These are phyloP conservation scores for Ambrosia trifida DNA, from an alignment of 129 eudicot species.

Conservation along the genomic window DNA sequence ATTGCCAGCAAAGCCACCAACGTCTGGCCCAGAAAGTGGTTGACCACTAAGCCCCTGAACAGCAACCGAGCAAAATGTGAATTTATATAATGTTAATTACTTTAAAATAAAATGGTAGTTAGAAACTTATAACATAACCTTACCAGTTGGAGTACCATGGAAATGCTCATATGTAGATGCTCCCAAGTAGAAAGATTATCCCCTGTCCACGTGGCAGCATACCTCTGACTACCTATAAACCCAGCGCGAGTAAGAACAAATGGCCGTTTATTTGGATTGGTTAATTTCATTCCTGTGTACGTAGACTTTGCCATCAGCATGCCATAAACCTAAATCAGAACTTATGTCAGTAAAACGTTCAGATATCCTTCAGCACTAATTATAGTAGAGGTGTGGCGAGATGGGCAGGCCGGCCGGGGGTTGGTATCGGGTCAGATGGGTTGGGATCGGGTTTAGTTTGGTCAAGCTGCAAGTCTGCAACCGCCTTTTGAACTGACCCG, in stretches of 20 bases:
- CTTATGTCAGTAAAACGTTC: conserved; percentile 8
- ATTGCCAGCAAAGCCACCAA: conserved; percentile 96
- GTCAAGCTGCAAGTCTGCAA: neutral
- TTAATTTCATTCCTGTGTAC: conserved; percentile 82
- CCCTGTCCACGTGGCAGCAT: conserved; percentile 98
- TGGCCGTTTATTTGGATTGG: conserved; percentile 69
- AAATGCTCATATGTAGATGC: conserved; percentile 94
- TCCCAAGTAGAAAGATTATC: conserved; percentile 97
- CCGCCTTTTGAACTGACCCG: neutral
- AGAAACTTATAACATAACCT: conserved; percentile 10
- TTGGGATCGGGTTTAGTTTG: neutral
- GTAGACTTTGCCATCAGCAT: conserved; percentile 97
- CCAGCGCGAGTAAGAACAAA: conserved; percentile 98
- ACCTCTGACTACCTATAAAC: conserved; percentile 89
- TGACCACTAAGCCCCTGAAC: conserved; percentile 93
- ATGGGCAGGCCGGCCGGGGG: neutral
- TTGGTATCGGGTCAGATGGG: neutral
- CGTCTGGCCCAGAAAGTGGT: conserved; percentile 93
- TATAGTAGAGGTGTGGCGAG: neutral
- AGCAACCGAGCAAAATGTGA: neutral
- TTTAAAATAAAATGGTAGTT: neutral
- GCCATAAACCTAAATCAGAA: conserved; percentile 67
- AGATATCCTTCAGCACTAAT: neutral
- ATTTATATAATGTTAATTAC: neutral
- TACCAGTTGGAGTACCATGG: conserved; percentile 98